Conservation (phyloP, 495 filamentous ascomycete genomes). For the Penicillium paxilli region DNA sequence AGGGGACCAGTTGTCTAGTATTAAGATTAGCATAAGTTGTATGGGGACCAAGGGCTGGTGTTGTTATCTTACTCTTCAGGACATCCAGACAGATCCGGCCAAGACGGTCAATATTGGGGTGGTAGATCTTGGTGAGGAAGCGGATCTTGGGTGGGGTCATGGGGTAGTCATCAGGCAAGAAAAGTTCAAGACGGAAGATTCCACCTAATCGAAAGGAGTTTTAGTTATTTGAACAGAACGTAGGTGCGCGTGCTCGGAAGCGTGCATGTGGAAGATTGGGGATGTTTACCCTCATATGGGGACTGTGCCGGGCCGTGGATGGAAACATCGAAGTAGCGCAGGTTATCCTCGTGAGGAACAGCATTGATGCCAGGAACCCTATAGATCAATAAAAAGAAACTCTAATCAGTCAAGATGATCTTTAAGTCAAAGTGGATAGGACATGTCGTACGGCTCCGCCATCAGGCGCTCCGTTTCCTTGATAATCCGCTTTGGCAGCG, state of each 20-base stretch:
- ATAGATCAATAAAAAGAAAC: not conserved
- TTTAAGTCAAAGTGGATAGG: not conserved
- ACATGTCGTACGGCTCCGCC: slow-evolving; percentile 79
- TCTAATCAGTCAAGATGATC: not conserved
- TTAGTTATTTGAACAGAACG: slow-evolving; percentile 17
- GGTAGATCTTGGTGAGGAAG: slow-evolving; percentile 98
- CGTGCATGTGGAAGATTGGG: not conserved
- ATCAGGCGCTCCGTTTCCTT: slow-evolving; percentile 98
- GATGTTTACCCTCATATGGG: slow-evolving; percentile 77
- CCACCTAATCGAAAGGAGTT: slow-evolving; percentile 59
- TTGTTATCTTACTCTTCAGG: slow-evolving; percentile 72
- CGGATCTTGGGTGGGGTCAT: slow-evolving; percentile 99
- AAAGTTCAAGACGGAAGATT: slow-evolving; percentile 95
- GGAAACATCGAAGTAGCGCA: slow-evolving; percentile 95
- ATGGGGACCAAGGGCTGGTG: not conserved
- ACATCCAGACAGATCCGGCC: slow-evolving; percentile 97
- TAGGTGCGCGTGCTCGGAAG: not conserved
- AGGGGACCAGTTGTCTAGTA: slow-evolving; percentile 96
- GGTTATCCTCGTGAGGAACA: slow-evolving; percentile 96
- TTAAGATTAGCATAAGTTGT: slow-evolving; percentile 15
- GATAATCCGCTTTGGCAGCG: slow-evolving; percentile 91
- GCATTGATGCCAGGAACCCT: slow-evolving; percentile 97
- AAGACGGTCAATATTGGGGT: slow-evolving; percentile 97
- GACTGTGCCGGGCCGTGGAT: slow-evolving; percentile 94
- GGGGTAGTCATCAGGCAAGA: slow-evolving; percentile 98